Percentiles rank a stretch among this genome's conserved stretches.
Conservation (phyloP, 2,329 filamentous ascomycete genomes). For the Fusarium drepaniforme region DNA sequence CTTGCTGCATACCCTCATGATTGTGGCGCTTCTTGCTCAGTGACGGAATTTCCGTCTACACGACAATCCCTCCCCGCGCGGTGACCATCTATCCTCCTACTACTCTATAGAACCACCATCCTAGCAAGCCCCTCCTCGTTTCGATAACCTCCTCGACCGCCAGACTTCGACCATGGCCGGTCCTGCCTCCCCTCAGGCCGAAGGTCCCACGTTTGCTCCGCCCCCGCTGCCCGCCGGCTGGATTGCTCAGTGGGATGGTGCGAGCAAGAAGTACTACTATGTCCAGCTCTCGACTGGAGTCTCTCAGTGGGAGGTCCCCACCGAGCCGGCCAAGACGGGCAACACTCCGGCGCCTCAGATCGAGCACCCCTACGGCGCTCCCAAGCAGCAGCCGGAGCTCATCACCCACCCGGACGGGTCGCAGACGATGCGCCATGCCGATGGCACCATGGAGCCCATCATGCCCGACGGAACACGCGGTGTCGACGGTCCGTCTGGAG, state of each 20-base stretch:
- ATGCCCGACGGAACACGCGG: conserved; percentile 65
- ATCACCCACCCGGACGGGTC: conserved; percentile 73
- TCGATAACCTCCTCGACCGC: conserved; percentile 28
- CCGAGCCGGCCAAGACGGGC: conserved; percentile 71
- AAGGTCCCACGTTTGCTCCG: conserved; percentile 70
- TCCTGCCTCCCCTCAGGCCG: conserved; percentile 68
- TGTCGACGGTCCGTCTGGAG: conserved; percentile 64
- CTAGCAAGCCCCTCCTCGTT: conserved; percentile 19
- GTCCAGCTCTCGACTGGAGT: conserved; percentile 79
- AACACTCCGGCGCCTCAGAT: conserved; percentile 66
- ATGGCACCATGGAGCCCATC: conserved; percentile 72
- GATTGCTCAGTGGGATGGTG: conserved; percentile 78
- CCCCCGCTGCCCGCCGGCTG: conserved; percentile 73
- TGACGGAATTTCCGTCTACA: conserved; percentile 43
- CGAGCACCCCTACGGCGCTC: conserved; percentile 74
- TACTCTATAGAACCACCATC: background rate
- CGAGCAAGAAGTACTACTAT: conserved; percentile 76
- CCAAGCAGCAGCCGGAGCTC: conserved; percentile 62
- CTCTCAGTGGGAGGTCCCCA: conserved; percentile 81
- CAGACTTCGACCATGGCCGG: conserved; percentile 61
- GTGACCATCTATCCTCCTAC: conserved; percentile 17
- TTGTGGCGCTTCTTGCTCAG: conserved; percentile 40
- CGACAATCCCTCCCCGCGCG: conserved; percentile 19
- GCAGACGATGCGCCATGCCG: conserved; percentile 70
- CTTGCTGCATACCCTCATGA: conserved; percentile 38